Evolutionary conservation across 768 basidiomycete genomes (phyloP), one percentile per base, ranked within the genome.

Genomic region (Collybia nuda): DNA sequence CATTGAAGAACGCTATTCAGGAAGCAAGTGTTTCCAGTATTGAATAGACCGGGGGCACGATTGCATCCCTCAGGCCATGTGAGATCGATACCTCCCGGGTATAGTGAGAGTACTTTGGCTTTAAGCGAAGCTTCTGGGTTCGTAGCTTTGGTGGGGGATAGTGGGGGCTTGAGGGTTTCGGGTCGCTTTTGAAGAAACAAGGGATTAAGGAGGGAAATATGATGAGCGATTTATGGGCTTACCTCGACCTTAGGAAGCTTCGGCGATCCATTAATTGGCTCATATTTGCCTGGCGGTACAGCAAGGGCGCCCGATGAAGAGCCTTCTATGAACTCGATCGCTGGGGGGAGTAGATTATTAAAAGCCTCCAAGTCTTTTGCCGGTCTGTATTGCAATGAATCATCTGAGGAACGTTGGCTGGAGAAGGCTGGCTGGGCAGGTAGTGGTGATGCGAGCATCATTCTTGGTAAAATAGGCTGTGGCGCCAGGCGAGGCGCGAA

Each of bases 1-100:
- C 93, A 93, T 71, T 99, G 97, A 43, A 98, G 70, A 18, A 88
- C 90, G 57, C 93, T 93, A 67, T 99, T 99, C 59, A 98, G 74
- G 67, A 96, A 99, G 69, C 97, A 99, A 1, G 93, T 96, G 63
- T 98, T 98, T 40, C 92, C 93, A 22, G 73, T 86, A 68, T 98
- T 98, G 62, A 81, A 76, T 40, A 98, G 71, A 1, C 94, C 94
- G 44, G 63, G 67, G 36, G 81, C 88, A 44, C 79, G 64, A 47
- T 61, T 70, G 44, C 62, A 75, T 12, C 63, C 66, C 19, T 65
- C 46, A 1, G 87, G 86, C 86, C 87, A 91, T 37, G 82, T 62
- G 40, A 76, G 68, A 56, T 88, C 85, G 44, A 91, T 76, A 29
- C 76, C 67, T 42, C 76, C 73, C 18, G 72, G 66, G 58, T 81